Base-by-base conservation (phyloP, 345 rosid species). In the Clausena lansium region DNA sequence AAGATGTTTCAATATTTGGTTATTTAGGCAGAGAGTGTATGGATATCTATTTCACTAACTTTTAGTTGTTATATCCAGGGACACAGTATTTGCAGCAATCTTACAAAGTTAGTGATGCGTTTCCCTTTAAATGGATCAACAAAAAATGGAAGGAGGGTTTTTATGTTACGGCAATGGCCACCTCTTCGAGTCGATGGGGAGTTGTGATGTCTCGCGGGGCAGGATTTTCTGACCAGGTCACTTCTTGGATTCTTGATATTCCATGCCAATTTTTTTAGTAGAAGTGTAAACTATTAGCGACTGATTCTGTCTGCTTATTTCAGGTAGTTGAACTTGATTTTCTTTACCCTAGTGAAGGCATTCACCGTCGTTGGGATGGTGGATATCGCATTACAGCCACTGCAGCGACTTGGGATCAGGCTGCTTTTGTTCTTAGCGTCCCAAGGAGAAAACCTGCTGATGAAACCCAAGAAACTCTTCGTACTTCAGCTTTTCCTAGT, bases 261-360 rank as follows among this genome's bases (percentile, higher is more conserved):
- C 39, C 28, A 30, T 58, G 2, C 27, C 33, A 6, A 25, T 64
- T 7, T 17, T 39, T 59, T 67, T 3, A 19, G 33, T 27, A 19
- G 22, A 25, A 61, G 67, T 7, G 15, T 33, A 8, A 65, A 20
- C 27, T 58, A 63, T 20, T 2, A 13, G 24, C 33, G 32, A 74
- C 61, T 52, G 22, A 61, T 65, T 64, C 32, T 28, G 62, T 50
- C 52, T 41, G 1, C 22, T 52, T 22, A 73, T 76, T 81, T 58
- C 85, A 97, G 99, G 98, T 96, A 0, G 97, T 93, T 61, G 99
- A 97, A 84, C 95, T 97, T 24, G 99, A 97, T 85, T 94, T 97
- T 84, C 92, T 91, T 47, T 97, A 97, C 75, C 99, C 99, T 13
- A 97, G 99, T 0, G 99, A 97, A 80, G 98, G 99, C 55, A 91